Evolutionary conservation across 805 yeast species (phyloP), one percentile per base, ranked within the genome.

Genomic region (Kuraishia piskuri): DNA sequence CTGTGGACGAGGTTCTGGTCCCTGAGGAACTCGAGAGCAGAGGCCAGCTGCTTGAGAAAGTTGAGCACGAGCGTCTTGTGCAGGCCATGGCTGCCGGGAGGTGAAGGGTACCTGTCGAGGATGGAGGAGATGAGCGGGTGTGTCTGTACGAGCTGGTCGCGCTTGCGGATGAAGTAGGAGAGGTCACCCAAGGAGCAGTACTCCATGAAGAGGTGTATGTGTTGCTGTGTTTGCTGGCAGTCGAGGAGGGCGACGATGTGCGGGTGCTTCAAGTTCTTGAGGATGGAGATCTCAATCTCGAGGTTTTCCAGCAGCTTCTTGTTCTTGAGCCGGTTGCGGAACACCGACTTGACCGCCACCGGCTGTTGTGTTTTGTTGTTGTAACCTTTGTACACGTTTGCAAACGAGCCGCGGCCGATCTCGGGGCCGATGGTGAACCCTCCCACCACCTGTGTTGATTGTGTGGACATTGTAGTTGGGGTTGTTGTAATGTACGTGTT

Each of bases 321-420:
- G 63, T 88, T 89, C 67, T 84, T 85, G 58, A 92, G 77, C 62
- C 89, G 84, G 22, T 90, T 81, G 53, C 95, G 78, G 45, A 87
- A 82, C 17, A 95, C 97, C 1, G 92, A 83, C 69, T 92, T 92
- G 64, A 92, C 80, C 9, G 98, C 98, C 46, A 92, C 94, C 1
- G 90, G 78, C 31, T 74, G 71, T 58, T 75, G 75, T 2, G 79
- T 75, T 48, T 71, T 67, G 48, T 72, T 67, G 61, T 84, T 75
- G 54, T 78, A 75, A 52, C 97, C 96, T 69, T 89, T 90, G 73
- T 88, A 92, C 23, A 94, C 99, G 57, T 85, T 86, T 61, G 99
- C 99, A 73, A 94, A 94, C 8, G 96, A 88, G 36, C 99, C 99
- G 61, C 88, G 83, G 22, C 99, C 99, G 52, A 94, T 92, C 67